phyloP scores from a whole-genome alignment of 164 flowering plant genomes.

The Tinospora cordifolia region DNA sequence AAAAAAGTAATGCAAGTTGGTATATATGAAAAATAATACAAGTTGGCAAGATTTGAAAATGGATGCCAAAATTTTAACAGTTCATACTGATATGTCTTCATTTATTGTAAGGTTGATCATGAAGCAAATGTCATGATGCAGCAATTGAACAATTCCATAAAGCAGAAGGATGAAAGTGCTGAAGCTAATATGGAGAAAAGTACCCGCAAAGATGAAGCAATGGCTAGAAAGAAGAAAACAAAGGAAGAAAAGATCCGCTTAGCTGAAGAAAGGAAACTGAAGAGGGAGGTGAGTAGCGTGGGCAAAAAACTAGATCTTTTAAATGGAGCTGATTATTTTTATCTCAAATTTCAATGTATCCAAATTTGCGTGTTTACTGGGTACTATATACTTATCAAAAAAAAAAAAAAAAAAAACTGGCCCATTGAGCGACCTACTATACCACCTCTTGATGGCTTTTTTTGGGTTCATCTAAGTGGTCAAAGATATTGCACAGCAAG shows the following conservation, averaged over 20 bases:
- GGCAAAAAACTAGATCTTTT: background rate
- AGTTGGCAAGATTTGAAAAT: too few species aligned
- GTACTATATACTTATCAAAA: background rate
- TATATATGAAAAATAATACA: too few species aligned
- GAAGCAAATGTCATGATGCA: slow-evolving; percentile 27
- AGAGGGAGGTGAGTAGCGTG: slow-evolving; percentile 50
- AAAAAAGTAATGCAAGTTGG: too few species aligned
- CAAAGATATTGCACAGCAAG: slow-evolving; percentile 42
- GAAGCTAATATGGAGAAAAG: slow-evolving; percentile 20
- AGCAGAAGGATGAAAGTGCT: slow-evolving; percentile 15
- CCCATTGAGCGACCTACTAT: background rate
- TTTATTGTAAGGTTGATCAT: slow-evolving; percentile 10
- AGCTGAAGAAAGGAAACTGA: slow-evolving; percentile 54
- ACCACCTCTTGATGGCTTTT: background rate
- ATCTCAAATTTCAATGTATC: background rate
- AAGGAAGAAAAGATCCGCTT: slow-evolving; percentile 49
- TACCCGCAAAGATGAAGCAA: slow-evolving; percentile 21
- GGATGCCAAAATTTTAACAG: too few species aligned
- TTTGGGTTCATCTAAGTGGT: background rate
- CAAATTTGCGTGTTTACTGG: background rate
- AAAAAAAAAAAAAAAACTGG: background rate
- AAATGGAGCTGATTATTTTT: background rate
- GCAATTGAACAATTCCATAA: slow-evolving; percentile 16
- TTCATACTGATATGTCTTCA: background rate
- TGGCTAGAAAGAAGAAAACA: slow-evolving; percentile 32